Percentiles rank a stretch among this genome's conserved stretches.
phyloP scores from a whole-genome alignment of 106 monocot genomes.

The Allium sativum region DNA sequence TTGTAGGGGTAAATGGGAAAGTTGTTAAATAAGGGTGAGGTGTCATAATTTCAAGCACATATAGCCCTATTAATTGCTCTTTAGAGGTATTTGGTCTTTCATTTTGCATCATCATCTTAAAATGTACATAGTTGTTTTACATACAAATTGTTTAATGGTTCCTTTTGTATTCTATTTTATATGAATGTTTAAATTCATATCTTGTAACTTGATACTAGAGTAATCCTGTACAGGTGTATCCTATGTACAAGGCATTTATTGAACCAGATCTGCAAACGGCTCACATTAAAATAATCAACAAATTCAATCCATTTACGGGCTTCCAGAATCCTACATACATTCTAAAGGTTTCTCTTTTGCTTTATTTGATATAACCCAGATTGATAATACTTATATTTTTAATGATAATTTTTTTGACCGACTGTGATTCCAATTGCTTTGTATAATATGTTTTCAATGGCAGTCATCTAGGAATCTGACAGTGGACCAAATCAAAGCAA shows the following conservation, averaged over 20 bases:
- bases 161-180: too few species aligned
- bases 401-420: too few species aligned
- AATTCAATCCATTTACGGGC: conserved; percentile 91
- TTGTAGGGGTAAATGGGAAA: neutral
- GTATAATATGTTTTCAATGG: neutral
- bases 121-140: too few species aligned
- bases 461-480: conserved; percentile 62
- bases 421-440: too few species aligned
- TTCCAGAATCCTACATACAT: conserved; percentile 92
- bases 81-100: neutral
- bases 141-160: too few species aligned
- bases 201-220: neutral
- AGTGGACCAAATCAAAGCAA: conserved; percentile 72
- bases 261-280: conserved; percentile 91
- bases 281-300: conserved; percentile 88
- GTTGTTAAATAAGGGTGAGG: too few species aligned
- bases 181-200: too few species aligned
- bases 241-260: conserved; percentile 99
- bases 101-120: too few species aligned
- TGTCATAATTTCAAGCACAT: too few species aligned
- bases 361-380: conserved; percentile 4
- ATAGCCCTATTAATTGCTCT: too few species aligned
- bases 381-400: too few species aligned
- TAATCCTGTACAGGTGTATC: conserved; percentile 57
- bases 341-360: conserved; percentile 47